phyloP scores from a whole-genome alignment of 306 rosid genomes.

The Betula pendula region DNA sequence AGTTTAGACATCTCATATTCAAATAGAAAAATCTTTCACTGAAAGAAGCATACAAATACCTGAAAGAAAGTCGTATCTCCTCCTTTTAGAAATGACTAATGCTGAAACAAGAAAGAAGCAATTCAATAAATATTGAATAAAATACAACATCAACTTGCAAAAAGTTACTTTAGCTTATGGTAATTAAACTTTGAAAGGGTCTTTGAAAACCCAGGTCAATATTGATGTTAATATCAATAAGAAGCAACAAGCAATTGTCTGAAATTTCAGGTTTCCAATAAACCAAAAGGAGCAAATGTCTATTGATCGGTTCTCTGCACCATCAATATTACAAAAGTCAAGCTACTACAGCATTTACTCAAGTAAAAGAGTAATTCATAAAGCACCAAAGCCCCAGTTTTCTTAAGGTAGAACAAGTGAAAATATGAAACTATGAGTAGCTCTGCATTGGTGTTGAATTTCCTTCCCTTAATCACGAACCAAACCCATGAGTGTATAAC shows the following conservation, averaged over 20 bases:
- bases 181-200: neutral
- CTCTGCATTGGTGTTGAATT: neutral
- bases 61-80: conserved; percentile 84
- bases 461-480: neutral
- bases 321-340: neutral
- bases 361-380: neutral
- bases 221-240: neutral
- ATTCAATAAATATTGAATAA: conserved; percentile 19
- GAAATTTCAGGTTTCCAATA: neutral
- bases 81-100: conserved; percentile 59
- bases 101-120: conserved; percentile 58
- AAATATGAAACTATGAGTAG: neutral
- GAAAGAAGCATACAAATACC: conserved; percentile 46
- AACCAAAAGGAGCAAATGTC: neutral
- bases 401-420: neutral
- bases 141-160: conserved; percentile 4
- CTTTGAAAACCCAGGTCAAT: neutral
- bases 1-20: conserved; percentile 16
- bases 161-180: neutral
- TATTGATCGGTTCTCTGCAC: neutral
- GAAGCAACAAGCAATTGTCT: neutral
- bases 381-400: neutral
- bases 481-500: neutral
- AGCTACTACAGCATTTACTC: neutral
- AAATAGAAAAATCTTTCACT: conserved; percentile 14